Evolutionary conservation across 495 filamentous ascomycete genomes (phyloP).

Genomic region (Elasticomyces elasticus): DNA sequence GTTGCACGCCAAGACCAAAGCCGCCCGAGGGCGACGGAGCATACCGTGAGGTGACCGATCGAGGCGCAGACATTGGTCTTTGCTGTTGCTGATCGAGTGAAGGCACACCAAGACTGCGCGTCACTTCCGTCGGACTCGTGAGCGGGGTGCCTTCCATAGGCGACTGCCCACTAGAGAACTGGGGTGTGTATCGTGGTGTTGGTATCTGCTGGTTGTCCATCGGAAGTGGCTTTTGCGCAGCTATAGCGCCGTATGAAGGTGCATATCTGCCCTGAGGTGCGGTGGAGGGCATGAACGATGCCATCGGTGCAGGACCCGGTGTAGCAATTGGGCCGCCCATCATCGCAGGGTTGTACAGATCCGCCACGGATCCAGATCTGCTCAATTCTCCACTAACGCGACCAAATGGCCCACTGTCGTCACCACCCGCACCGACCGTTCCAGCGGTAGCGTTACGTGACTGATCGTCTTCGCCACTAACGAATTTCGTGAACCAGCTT

Average conservation of each 20-base stretch:
- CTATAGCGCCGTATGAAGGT: neutral
- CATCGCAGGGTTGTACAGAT: constrained; percentile 50
- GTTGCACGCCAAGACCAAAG: constrained; percentile 5
- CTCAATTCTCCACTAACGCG: constrained; percentile 53
- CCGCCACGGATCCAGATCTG: constrained; percentile 62
- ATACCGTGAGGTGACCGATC: neutral
- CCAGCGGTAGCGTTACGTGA: neutral
- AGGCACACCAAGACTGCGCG: constrained; percentile 1
- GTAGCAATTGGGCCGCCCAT: constrained; percentile 3
- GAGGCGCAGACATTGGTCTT: constrained; percentile 1
- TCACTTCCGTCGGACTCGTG: constrained; percentile 4
- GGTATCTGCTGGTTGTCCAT: neutral
- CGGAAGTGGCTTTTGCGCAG: neutral
- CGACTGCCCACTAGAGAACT: neutral
- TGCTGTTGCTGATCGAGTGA: neutral
- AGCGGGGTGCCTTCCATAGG: neutral
- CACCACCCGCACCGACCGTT: neutral
- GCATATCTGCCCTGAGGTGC: constrained; percentile 6
- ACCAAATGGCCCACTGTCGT: constrained; percentile 13
- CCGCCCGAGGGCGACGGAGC: neutral
- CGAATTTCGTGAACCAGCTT: constrained; percentile 87
- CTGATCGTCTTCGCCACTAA: constrained; percentile 68
- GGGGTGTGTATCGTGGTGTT: neutral
- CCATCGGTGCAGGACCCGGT: neutral
- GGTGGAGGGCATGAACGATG: neutral